Percentiles rank a stretch among this genome's conserved stretches.
Evolutionary conservation across 164 flowering plant species (phyloP).

Genomic region (Sextonia rubra): DNA sequence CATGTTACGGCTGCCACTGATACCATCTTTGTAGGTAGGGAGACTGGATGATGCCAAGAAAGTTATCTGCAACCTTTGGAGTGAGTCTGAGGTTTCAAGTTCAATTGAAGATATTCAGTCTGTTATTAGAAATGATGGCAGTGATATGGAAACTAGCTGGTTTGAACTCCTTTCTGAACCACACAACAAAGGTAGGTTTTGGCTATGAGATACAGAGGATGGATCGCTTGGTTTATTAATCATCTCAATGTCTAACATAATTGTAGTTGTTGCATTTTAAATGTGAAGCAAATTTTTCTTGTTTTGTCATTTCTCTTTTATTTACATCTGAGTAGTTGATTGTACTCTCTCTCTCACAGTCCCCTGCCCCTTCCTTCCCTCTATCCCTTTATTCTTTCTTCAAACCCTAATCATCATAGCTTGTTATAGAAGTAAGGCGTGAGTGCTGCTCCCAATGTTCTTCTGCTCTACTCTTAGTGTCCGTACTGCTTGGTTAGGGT

Average conservation of each 20-base stretch:
- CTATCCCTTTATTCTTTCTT: too few species aligned
- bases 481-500: too few species aligned
- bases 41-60: slow-evolving; percentile 51
- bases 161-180: slow-evolving; percentile 65
- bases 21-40: slow-evolving; percentile 41
- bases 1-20: not conserved
- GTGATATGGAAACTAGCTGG: slow-evolving; percentile 62
- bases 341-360: too few species aligned
- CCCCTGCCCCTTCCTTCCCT: too few species aligned
- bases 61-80: slow-evolving; percentile 62
- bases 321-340: too few species aligned
- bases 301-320: too few species aligned
- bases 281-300: too few species aligned
- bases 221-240: not conserved
- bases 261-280: not conserved
- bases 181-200: slow-evolving; percentile 59
- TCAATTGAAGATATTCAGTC: slow-evolving; percentile 67
- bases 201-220: not conserved
- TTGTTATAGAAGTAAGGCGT: too few species aligned
- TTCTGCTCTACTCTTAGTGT: too few species aligned
- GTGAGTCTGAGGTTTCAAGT: slow-evolving; percentile 54
- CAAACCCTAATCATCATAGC: too few species aligned
- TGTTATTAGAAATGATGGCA: slow-evolving; percentile 49
- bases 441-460: too few species aligned
- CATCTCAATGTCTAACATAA: not conserved